Evolutionary conservation across 331 rosid genomes (phyloP).

Genomic region (Quercus phellos): DNA sequence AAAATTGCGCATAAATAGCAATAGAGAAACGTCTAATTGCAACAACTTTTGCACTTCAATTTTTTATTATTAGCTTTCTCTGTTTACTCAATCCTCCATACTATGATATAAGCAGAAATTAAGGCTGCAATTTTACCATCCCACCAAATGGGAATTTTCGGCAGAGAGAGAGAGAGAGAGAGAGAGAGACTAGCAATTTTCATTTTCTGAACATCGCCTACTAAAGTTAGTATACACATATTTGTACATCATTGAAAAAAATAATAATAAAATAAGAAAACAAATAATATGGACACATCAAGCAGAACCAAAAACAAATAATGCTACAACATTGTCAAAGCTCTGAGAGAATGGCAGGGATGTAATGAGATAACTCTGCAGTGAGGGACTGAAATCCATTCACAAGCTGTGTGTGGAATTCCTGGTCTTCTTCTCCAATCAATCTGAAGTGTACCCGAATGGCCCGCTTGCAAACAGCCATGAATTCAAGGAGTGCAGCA

Average conservation of each 20-base stretch:
- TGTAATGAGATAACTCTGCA: conserved; percentile 91
- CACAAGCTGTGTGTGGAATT: conserved; percentile 95
- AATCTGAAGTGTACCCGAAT: conserved; percentile 88
- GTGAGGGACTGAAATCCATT: conserved; percentile 94
- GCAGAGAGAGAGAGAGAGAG: not conserved
- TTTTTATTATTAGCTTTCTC: too few relatives aligned
- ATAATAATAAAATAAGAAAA: not conserved
- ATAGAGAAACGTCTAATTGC: too few relatives aligned
- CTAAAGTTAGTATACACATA: not conserved
- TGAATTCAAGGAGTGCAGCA: conserved; percentile 95
- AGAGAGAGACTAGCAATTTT: not conserved
- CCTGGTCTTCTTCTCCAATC: conserved; percentile 98
- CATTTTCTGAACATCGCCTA: not conserved
- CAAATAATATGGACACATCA: conserved; percentile 24
- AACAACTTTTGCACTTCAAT: too few relatives aligned
- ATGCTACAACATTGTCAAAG: conserved; percentile 36
- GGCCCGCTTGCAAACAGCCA: conserved; percentile 99
- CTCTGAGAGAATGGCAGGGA: conserved; percentile 94
- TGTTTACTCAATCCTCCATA: too few relatives aligned
- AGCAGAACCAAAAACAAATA: conserved; percentile 14
- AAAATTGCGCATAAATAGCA: too few relatives aligned
- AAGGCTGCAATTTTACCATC: too few relatives aligned
- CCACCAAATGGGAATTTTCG: too few relatives aligned
- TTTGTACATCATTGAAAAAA: conserved; percentile 17
- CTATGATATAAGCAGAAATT: too few relatives aligned